phyloP scores from a whole-genome alignment of 352 stramenopile genomes.

The Salisapilia sapeloensis region DNA sequence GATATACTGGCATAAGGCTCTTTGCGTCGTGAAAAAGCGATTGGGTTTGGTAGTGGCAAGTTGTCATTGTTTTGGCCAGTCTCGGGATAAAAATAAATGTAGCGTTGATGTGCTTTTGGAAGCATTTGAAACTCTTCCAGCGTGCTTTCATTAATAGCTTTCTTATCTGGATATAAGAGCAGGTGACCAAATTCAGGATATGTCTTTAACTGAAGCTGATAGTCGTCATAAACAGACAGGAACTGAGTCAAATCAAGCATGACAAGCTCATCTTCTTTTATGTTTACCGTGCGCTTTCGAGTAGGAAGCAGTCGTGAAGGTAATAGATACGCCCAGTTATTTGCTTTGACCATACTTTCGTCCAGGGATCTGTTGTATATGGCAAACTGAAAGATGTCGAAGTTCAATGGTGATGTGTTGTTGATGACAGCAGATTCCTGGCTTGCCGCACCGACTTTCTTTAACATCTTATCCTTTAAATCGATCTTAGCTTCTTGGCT shows the following conservation, averaged over 20 bases:
- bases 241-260: conserved; percentile 33
- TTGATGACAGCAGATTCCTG: too few relatives aligned
- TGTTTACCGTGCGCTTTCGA: conserved; percentile 10
- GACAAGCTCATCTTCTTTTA: conserved; percentile 21
- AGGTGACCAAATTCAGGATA: conserved; percentile 32
- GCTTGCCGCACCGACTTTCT: too few relatives aligned
- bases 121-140: conserved; percentile 20
- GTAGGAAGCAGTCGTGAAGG: conserved; percentile 23
- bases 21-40: conserved; percentile 16
- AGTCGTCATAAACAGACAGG: conserved; percentile 41
- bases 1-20: conserved; percentile 14
- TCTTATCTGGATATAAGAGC: conserved; percentile 29
- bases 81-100: conserved; percentile 26
- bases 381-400: conserved; percentile 60
- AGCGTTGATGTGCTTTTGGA: conserved; percentile 22
- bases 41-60: conserved; percentile 11
- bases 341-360: neutral
- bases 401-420: conserved; percentile 24
- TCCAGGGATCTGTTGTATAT: conserved; percentile 21
- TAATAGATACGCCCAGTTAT: conserved; percentile 12
- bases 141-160: conserved; percentile 13
- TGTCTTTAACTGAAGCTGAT: conserved; percentile 23
- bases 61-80: conserved; percentile 28
- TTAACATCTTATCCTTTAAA: too few relatives aligned
- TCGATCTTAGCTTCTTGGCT: conserved; percentile 2